A percentile compares a stretch with the other conserved stretches of the same genome.
These are phyloP conservation scores for Geotrichum histeridarum DNA, from an alignment of 1,139 yeast species.

Conservation along the genomic window DNA sequence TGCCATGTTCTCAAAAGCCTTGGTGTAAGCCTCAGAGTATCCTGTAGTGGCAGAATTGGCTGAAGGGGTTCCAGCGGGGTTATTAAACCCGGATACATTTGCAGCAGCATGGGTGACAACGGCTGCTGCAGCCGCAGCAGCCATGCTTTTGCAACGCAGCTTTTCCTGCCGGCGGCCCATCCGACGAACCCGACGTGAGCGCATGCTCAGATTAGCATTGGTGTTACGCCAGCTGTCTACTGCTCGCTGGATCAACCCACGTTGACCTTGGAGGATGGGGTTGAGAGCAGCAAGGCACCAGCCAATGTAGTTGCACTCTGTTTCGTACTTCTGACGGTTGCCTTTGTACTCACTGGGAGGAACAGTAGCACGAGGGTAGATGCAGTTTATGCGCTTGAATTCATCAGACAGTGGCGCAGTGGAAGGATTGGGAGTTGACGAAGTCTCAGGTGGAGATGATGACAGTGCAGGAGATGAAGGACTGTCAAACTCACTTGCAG, in stretches of 20 bases:
- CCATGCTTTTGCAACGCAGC: slow-evolving; percentile 1
- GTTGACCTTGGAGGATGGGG: slow-evolving; percentile 40
- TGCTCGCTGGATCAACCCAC: slow-evolving; percentile 48
- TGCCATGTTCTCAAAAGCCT: not conserved
- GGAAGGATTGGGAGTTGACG: not conserved
- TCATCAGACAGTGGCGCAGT: slow-evolving; percentile 23
- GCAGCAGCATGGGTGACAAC: not conserved
- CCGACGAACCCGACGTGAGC: slow-evolving; percentile 41
- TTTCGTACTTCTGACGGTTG: slow-evolving; percentile 44
- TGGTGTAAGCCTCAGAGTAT: not conserved
- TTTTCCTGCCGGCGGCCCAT: slow-evolving; percentile 19
- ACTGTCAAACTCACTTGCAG: not conserved
- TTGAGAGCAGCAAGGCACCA: slow-evolving; percentile 44
- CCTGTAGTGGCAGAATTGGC: not conserved
- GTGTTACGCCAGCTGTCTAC: slow-evolving; percentile 49
- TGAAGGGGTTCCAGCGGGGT: not conserved
- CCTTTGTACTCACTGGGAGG: slow-evolving; percentile 42
- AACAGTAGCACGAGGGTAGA: slow-evolving; percentile 45
- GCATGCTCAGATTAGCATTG: slow-evolving; percentile 39
- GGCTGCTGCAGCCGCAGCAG: not conserved
- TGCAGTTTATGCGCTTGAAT: slow-evolving; percentile 41
- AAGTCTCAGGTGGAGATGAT: not conserved
- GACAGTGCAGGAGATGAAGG: not conserved
- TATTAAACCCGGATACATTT: too few species aligned
- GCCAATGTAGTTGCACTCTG: slow-evolving; percentile 45